Base-by-base conservation (phyloP, 2,329 filamentous ascomycete genomes). In the Alternaria sp. region DNA sequence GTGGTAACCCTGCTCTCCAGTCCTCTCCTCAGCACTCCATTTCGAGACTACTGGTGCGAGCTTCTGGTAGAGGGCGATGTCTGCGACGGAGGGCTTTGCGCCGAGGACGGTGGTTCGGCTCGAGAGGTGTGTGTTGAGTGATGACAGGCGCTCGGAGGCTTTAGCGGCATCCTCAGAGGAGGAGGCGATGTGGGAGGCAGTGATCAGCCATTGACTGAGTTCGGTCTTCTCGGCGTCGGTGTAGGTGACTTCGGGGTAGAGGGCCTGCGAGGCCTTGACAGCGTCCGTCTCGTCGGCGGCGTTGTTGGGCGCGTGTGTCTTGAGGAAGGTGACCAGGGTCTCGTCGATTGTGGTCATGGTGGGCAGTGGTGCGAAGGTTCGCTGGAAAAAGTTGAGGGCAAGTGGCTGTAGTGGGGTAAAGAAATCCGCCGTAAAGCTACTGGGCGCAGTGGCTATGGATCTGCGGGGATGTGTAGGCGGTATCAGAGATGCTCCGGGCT, bases 91-190 rank as follows among this genome's bases (percentile, higher is more conserved):
- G 57, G 94, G 93, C 85, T 97, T 97, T 79, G 87, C 87, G 73
- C 95, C 95, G 65, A 98, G 89, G 43, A 97, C 85, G 44, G 94
- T 97, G 63, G 94, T 96, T 71, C 93, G 93, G 70, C 91, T 92
- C 61, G 93, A 90, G 66, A 98, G 90, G 83, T 97, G 93, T 61
- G 88, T 86, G 85, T 98, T 97, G 73, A 98, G 88, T 59, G 90
- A 88, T 62, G 90, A 88, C 67, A 97, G 87, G 65, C 93, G 90
- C 67, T 89, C 86, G 28, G 87, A 81, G 11, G 84, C 80, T 66
- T 87, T 86, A 13, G 82, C 79, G 54, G 85, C 81, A 66, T 91
- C 87, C 73, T 89, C 85, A 62, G 87, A 61, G 30, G 86, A 78
- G 32, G 84, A 81, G 75, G 88, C 87, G 76, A 96, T 87, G 69